Percentiles rank a stretch among this genome's conserved stretches.
Conservation (phyloP, 805 yeast genomes). For the Candida schatavii region DNA sequence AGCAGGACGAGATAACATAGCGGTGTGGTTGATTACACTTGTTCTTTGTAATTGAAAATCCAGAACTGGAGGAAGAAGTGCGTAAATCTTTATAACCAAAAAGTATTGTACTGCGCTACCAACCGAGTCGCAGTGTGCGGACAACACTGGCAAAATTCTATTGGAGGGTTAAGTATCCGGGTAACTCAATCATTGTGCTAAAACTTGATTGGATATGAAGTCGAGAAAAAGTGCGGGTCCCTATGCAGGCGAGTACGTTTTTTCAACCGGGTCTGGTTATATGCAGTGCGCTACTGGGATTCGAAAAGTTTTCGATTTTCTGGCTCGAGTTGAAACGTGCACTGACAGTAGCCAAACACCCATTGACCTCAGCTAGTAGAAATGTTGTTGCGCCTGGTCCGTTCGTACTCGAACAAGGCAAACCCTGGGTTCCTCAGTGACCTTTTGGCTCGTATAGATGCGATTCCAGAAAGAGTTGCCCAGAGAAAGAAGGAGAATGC, state of each 20-base stretch:
- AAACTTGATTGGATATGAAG: slow-evolving; percentile 6
- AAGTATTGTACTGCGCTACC: slow-evolving; percentile 5
- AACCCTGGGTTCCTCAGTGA: slow-evolving; percentile 5
- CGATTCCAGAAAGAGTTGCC: slow-evolving; percentile 4
- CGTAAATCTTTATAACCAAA: slow-evolving; percentile 3
- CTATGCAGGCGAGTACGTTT: too few species aligned
- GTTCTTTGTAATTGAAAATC: slow-evolving; percentile 5
- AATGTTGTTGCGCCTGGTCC: not conserved
- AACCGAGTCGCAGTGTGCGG: slow-evolving; percentile 8
- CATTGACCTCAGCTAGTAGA: too few species aligned
- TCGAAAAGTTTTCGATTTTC: too few species aligned
- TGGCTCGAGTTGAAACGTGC: too few species aligned
- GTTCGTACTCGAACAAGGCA: slow-evolving; percentile 5
- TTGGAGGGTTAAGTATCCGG: slow-evolving; percentile 7
- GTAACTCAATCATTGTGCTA: not conserved
- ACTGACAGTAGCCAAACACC: too few species aligned
- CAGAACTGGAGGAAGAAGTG: not conserved
- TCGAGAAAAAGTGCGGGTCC: not conserved
- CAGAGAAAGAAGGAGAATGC: slow-evolving; percentile 2
- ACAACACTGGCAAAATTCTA: slow-evolving; percentile 6
- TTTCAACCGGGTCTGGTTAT: too few species aligned
- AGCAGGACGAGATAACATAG: slow-evolving; percentile 83
- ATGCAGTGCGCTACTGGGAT: too few species aligned
- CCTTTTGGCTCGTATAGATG: slow-evolving; percentile 6
- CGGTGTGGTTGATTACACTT: slow-evolving; percentile 10